These are phyloP conservation scores for Cadophora malorum DNA, from an alignment of 2,329 filamentous ascomycete genomes.

Conservation along the genomic window DNA sequence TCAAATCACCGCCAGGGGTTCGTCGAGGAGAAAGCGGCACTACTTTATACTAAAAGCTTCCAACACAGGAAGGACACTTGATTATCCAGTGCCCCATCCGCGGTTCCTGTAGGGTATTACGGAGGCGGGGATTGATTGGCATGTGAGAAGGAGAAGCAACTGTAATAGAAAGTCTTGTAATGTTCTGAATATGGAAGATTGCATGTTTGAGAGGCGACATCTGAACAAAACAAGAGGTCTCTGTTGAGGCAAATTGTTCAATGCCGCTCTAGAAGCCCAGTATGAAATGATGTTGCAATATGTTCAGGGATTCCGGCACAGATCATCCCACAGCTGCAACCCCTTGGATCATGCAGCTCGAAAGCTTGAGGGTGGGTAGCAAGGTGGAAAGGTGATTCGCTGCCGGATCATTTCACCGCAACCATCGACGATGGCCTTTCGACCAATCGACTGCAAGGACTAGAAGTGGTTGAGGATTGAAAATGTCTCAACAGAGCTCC, in stretches of 20 bases:
- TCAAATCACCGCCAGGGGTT: conserved; percentile 5
- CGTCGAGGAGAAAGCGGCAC: conserved; percentile 4
- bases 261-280: conserved; percentile 7
- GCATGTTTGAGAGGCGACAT: neutral
- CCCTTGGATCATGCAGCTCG: conserved; percentile 32
- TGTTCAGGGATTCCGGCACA: conserved; percentile 32
- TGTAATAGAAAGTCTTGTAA: neutral
- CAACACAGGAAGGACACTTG: neutral
- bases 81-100: neutral
- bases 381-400: conserved; percentile 26
- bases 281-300: conserved; percentile 25
- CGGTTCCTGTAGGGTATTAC: neutral
- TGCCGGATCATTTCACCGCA: conserved; percentile 23
- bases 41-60: conserved; percentile 3
- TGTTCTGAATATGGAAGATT: neutral
- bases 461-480: conserved; percentile 14
- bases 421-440: conserved; percentile 24
- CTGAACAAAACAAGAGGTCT: neutral
- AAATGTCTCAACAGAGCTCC: neutral
- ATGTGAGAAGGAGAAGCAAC: neutral
- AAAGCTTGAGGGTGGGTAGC: conserved; percentile 25
- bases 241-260: neutral
- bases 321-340: conserved; percentile 33
- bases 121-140: neutral
- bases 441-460: conserved; percentile 17